Percentiles rank a stretch among this genome's conserved stretches.
phyloP scores from a whole-genome alignment of 192 early-diverging fungal species.

The Backusella tuberculispora region DNA sequence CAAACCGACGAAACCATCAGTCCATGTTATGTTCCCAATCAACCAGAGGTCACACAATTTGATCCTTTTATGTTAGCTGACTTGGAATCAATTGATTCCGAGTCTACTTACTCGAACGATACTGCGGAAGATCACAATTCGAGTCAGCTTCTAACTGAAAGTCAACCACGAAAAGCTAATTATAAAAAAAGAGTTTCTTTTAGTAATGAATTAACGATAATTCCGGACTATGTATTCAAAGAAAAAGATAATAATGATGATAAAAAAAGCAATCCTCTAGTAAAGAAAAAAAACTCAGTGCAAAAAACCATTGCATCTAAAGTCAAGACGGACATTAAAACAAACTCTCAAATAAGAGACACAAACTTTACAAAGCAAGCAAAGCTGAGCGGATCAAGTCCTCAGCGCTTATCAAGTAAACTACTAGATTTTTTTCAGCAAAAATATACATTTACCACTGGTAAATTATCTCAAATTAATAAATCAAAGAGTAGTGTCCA shows the following conservation, averaged over 20 bases:
- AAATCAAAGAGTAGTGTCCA: neutral
- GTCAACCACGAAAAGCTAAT: no score
- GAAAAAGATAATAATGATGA: neutral
- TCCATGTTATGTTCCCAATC: neutral
- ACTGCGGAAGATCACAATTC: no score
- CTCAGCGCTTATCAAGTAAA: neutral
- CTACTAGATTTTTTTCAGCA: slow-evolving; percentile 10
- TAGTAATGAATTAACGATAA: neutral
- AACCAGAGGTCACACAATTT: neutral
- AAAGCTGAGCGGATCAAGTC: neutral
- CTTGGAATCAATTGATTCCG: neutral
- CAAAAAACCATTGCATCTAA: neutral
- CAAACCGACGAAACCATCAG: neutral
- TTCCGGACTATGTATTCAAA: neutral
- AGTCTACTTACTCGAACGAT: neutral
- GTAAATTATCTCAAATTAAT: neutral
- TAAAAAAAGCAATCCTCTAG: neutral
- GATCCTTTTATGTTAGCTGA: neutral
- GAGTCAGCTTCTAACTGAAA: no score
- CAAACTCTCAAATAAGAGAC: neutral
- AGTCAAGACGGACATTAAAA: neutral
- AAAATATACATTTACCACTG: neutral
- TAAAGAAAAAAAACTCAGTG: neutral
- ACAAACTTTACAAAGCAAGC: neutral
- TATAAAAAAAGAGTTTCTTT: slow-evolving; percentile 19